Conservation (phyloP, 1,284 basidiomycete genomes). For the Heliocybe sulcata region DNA sequence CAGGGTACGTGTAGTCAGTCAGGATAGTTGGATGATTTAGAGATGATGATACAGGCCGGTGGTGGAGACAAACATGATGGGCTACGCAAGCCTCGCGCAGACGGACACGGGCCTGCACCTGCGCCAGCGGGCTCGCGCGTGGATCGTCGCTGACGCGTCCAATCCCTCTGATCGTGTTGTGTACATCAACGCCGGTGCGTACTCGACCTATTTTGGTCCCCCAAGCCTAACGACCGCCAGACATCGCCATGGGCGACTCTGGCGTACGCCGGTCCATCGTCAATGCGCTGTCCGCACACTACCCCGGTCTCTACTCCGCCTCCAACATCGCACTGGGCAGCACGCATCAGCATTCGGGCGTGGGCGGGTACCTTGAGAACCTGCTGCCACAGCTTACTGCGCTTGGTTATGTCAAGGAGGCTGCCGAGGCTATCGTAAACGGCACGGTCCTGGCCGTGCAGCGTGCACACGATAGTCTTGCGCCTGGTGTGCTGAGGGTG, state of each 20-base stretch:
- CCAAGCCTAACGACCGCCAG: constrained; percentile 20
- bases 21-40: constrained; percentile 5
- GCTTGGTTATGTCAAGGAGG: constrained; percentile 64
- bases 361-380: constrained; percentile 74
- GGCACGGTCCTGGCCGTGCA: constrained; percentile 67
- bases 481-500: constrained; percentile 49
- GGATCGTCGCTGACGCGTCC: constrained; percentile 61
- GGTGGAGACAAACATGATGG: constrained; percentile 77
- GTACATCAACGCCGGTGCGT: constrained; percentile 67
- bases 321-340: constrained; percentile 73
- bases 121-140: constrained; percentile 72
- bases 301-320: constrained; percentile 60
- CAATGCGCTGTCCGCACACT: constrained; percentile 41
- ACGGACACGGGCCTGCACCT: constrained; percentile 76
- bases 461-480: constrained; percentile 58
- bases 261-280: constrained; percentile 71
- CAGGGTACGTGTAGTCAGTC: constrained; percentile 41
- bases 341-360: constrained; percentile 75
- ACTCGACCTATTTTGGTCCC: constrained; percentile 3
- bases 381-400: constrained; percentile 74
- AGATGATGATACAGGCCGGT: constrained; percentile 40
- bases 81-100: constrained; percentile 65
- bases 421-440: constrained; percentile 61
- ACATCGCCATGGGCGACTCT: constrained; percentile 77
- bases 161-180: constrained; percentile 55